Conservation (phyloP, 2,329 filamentous ascomycete genomes). For the Pleoardoris graminearum region DNA sequence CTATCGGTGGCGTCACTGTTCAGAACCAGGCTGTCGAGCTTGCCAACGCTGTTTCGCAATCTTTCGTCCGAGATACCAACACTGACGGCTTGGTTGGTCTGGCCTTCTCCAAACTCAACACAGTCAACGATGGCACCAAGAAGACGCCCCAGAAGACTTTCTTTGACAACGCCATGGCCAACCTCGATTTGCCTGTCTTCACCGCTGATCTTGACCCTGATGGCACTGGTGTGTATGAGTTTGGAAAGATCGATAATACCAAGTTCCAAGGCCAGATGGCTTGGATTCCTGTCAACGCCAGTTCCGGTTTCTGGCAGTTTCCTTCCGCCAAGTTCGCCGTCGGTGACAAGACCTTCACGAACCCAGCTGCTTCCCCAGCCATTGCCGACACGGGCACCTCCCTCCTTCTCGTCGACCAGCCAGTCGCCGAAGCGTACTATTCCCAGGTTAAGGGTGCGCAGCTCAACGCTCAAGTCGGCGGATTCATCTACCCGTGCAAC, state of each 20-base stretch:
- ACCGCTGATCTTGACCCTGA: slow-evolving; percentile 68
- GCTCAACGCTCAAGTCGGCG: slow-evolving; percentile 44
- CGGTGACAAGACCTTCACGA: slow-evolving; percentile 57
- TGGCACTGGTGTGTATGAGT: slow-evolving; percentile 69
- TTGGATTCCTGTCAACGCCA: slow-evolving; percentile 64
- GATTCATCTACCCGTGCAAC: slow-evolving; percentile 51
- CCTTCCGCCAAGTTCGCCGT: slow-evolving; percentile 61
- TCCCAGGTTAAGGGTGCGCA: slow-evolving; percentile 45
- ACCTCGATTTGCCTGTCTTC: slow-evolving; percentile 68
- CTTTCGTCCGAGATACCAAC: slow-evolving; percentile 62
- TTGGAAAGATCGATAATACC: slow-evolving; percentile 67
- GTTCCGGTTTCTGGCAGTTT: slow-evolving; percentile 72
- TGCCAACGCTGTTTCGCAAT: slow-evolving; percentile 60
- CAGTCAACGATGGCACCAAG: slow-evolving; percentile 53
- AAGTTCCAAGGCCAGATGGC: slow-evolving; percentile 66
- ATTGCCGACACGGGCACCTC: slow-evolving; percentile 63
- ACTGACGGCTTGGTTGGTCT: slow-evolving; percentile 72
- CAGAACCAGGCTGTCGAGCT: slow-evolving; percentile 68
- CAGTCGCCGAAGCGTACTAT: slow-evolving; percentile 55
- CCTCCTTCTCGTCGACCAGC: slow-evolving; percentile 62
- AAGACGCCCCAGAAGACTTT: slow-evolving; percentile 70
- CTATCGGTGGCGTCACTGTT: slow-evolving; percentile 67
- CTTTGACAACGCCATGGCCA: slow-evolving; percentile 69
- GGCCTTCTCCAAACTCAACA: slow-evolving; percentile 68
- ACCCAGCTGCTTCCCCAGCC: slow-evolving; percentile 52